Evolutionary conservation across 2,329 filamentous ascomycete genomes (phyloP).

Genomic region (Fusarium zealandicum): DNA sequence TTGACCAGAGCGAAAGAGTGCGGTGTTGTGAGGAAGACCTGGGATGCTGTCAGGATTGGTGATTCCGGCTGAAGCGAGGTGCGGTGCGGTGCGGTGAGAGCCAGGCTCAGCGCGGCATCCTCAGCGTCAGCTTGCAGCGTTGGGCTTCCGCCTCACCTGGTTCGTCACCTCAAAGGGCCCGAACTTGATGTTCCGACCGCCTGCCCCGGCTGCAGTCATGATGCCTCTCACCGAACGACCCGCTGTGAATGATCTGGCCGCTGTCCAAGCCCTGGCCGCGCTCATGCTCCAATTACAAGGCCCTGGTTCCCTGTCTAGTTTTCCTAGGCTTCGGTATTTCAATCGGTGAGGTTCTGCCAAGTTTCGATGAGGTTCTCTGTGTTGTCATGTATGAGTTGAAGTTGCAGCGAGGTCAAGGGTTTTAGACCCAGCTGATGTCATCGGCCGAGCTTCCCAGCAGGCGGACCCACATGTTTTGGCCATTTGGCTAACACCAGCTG

Average conservation of each 20-base stretch:
- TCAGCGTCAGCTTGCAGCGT: too few relatives aligned
- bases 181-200: slow-evolving; percentile 63
- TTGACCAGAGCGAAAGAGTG: slow-evolving; percentile 91
- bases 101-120: too few relatives aligned
- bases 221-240: slow-evolving; percentile 26
- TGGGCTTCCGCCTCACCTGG: slow-evolving; percentile 60
- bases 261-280: slow-evolving; percentile 16
- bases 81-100: slow-evolving; percentile 1
- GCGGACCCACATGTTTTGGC: slow-evolving; percentile 26
- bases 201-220: slow-evolving; percentile 44
- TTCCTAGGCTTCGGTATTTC: neutral
- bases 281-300: slow-evolving; percentile 32
- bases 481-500: slow-evolving; percentile 31
- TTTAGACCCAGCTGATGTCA: slow-evolving; percentile 32
- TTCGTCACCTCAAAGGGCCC: slow-evolving; percentile 78
- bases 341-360: neutral
- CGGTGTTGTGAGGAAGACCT: slow-evolving; percentile 88
- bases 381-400: slow-evolving; percentile 1
- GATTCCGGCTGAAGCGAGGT: neutral
- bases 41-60: slow-evolving; percentile 10
- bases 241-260: slow-evolving; percentile 16
- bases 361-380: neutral
- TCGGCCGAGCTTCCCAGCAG: slow-evolving; percentile 7
- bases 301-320: neutral
- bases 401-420: slow-evolving; percentile 6